Percentiles rank a stretch among this genome's conserved stretches.
Evolutionary conservation across 1,284 basidiomycete species (phyloP).

Genomic region (Cutaneotrichosporon dermatis): DNA sequence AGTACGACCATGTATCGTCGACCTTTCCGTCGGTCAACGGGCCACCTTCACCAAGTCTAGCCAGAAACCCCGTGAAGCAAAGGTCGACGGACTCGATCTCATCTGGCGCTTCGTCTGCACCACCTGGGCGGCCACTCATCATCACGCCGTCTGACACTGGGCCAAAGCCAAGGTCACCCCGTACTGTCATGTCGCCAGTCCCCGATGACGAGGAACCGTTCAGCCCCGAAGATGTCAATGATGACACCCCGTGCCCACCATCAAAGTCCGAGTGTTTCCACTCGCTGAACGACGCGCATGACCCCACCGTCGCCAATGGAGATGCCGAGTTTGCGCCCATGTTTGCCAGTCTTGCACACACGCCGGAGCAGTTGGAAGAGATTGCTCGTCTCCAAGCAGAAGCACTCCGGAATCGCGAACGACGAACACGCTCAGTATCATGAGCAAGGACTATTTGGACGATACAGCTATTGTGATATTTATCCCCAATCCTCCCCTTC

Average conservation of each 20-base stretch:
- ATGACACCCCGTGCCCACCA: not conserved
- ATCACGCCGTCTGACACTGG: slow-evolving; percentile 15
- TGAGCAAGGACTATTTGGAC: no score
- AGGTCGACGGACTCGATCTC: slow-evolving; percentile 8
- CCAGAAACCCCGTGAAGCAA: slow-evolving; percentile 4
- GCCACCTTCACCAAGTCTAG: not conserved
- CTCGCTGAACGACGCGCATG: not conserved
- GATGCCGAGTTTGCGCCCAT: slow-evolving; percentile 25
- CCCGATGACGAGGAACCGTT: not conserved
- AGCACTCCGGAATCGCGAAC: slow-evolving; percentile 15
- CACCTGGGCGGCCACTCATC: slow-evolving; percentile 10
- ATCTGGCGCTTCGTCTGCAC: slow-evolving; percentile 13
- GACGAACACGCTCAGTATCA: no score
- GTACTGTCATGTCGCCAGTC: not conserved
- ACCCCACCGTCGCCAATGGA: not conserved
- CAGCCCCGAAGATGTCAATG: not conserved
- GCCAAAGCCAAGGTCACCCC: not conserved
- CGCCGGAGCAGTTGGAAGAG: slow-evolving; percentile 40
- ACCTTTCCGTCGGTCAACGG: slow-evolving; percentile 11
- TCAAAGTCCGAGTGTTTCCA: not conserved
- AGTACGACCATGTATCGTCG: slow-evolving; percentile 4
- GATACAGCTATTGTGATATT: no score
- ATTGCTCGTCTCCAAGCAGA: slow-evolving; percentile 32
- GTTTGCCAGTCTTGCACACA: slow-evolving; percentile 43
- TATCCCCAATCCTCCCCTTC: no score